These are phyloP conservation scores for Roridomyces roridus DNA, from an alignment of 768 basidiomycete species.

Conservation along the genomic window DNA sequence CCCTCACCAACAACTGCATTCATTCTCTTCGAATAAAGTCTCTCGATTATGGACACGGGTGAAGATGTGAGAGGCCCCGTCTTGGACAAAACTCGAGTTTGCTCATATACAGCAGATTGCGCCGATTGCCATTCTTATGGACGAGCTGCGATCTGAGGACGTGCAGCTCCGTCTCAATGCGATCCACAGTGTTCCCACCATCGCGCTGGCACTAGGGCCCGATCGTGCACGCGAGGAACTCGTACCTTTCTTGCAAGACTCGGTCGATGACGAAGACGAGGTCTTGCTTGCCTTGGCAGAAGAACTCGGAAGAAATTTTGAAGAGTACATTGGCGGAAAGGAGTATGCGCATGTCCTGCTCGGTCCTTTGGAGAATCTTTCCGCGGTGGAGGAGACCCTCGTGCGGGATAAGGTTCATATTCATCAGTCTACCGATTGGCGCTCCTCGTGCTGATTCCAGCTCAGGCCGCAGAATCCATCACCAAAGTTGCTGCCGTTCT, in stretches of 20 bases:
- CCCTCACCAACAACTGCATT: slow-evolving; percentile 30
- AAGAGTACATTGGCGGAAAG: slow-evolving; percentile 93
- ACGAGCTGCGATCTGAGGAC: slow-evolving; percentile 97
- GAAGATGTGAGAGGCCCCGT: slow-evolving; percentile 65
- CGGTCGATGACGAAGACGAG: slow-evolving; percentile 99
- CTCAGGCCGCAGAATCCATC: slow-evolving; percentile 93
- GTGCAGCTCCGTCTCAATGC: slow-evolving; percentile 95
- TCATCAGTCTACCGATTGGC: slow-evolving; percentile 15
- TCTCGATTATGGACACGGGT: slow-evolving; percentile 65
- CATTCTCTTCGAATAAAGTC: too few relatives aligned
- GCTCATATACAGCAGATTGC: slow-evolving; percentile 62
- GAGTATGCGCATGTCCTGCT: slow-evolving; percentile 87
- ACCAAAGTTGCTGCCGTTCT: slow-evolving; percentile 85
- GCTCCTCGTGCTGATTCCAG: slow-evolving; percentile 7
- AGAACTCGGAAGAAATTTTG: slow-evolving; percentile 90
- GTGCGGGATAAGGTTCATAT: slow-evolving; percentile 92
- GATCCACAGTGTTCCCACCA: slow-evolving; percentile 96
- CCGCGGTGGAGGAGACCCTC: slow-evolving; percentile 96
- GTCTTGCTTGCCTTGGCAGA: slow-evolving; percentile 95
- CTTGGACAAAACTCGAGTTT: background rate
- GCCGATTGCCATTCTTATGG: slow-evolving; percentile 96
- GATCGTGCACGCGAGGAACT: slow-evolving; percentile 96
- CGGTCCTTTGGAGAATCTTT: slow-evolving; percentile 93
- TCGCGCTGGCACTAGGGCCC: slow-evolving; percentile 94
- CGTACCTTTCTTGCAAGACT: slow-evolving; percentile 96